Evolutionary conservation across 1,139 yeast species (phyloP).

Genomic region (Candida mesenterica): DNA sequence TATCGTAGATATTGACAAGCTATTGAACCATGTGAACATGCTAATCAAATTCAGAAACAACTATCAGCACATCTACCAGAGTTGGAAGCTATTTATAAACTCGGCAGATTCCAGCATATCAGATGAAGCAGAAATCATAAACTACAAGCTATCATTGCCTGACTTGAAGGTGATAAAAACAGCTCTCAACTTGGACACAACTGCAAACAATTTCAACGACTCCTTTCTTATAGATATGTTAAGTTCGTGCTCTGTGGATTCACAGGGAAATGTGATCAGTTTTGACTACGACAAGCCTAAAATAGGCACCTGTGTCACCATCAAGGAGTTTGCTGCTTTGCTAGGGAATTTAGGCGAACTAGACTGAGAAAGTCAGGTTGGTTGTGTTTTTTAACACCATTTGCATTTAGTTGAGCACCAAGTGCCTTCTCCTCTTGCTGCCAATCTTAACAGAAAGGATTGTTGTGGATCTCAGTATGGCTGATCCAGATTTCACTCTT

Average conservation of each 20-base stretch:
- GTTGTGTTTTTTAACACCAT: neutral
- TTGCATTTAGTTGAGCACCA: too few relatives aligned
- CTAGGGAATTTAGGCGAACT: conserved; percentile 43
- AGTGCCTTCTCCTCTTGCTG: too few relatives aligned
- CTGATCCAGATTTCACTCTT: conserved; percentile 19
- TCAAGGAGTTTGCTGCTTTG: conserved; percentile 46
- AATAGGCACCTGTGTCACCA: conserved; percentile 29
- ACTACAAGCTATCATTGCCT: conserved; percentile 28
- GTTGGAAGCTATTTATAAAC: conserved; percentile 37
- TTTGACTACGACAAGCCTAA: conserved; percentile 29
- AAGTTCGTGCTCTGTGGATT: conserved; percentile 33
- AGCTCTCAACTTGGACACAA: conserved; percentile 25
- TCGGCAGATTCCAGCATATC: conserved; percentile 15
- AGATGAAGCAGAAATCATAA: conserved; percentile 8
- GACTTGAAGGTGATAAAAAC: conserved; percentile 34
- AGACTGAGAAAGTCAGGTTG: conserved; percentile 16
- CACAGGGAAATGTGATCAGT: conserved; percentile 29
- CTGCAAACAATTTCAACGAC: conserved; percentile 25
- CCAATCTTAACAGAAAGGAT: conserved; percentile 14
- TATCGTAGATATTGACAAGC: conserved; percentile 43
- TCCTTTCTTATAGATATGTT: conserved; percentile 45
- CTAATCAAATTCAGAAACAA: conserved; percentile 37
- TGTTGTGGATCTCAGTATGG: conserved; percentile 19
- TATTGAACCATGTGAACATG: conserved; percentile 26
- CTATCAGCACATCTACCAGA: conserved; percentile 26